A percentile compares a stretch with the other conserved stretches of the same genome.
phyloP scores from a whole-genome alignment of 352 stramenopile genomes.

The Globisporangium abappressorium region DNA sequence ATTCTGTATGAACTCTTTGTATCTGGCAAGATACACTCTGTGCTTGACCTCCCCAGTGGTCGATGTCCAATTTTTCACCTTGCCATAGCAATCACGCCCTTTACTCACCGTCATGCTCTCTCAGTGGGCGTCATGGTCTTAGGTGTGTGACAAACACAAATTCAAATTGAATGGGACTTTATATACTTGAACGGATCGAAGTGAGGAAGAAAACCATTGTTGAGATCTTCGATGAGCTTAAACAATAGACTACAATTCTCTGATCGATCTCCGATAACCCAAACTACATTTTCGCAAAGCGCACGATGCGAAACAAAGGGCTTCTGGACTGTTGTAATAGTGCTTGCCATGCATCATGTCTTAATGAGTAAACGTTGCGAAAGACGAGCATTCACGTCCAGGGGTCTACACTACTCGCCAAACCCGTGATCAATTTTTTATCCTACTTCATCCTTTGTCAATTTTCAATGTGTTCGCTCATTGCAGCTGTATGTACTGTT shows the following conservation, averaged over 20 bases:
- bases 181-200: slow-evolving; percentile 33
- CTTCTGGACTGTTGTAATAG: no score
- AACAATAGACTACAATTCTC: slow-evolving; percentile 89
- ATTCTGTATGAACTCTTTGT: slow-evolving; percentile 11
- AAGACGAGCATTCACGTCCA: no score
- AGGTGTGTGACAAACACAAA: slow-evolving; percentile 48
- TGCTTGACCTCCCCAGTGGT: slow-evolving; percentile 76
- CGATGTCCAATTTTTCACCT: slow-evolving; percentile 86
- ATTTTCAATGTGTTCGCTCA: no score
- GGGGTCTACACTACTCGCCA: no score
- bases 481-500: no score
- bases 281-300: neutral
- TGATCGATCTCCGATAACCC: slow-evolving; percentile 55
- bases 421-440: no score
- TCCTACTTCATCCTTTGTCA: no score
- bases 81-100: slow-evolving; percentile 60
- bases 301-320: no score
- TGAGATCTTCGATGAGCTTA: slow-evolving; percentile 67
- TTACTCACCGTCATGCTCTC: slow-evolving; percentile 68
- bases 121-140: slow-evolving; percentile 76
- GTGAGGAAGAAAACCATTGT: slow-evolving; percentile 75
- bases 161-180: neutral
- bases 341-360: no score
- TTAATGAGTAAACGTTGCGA: no score
- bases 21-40: slow-evolving; percentile 82